Conservation (phyloP, 345 rosid species). For the Nasturtium officinale region DNA sequence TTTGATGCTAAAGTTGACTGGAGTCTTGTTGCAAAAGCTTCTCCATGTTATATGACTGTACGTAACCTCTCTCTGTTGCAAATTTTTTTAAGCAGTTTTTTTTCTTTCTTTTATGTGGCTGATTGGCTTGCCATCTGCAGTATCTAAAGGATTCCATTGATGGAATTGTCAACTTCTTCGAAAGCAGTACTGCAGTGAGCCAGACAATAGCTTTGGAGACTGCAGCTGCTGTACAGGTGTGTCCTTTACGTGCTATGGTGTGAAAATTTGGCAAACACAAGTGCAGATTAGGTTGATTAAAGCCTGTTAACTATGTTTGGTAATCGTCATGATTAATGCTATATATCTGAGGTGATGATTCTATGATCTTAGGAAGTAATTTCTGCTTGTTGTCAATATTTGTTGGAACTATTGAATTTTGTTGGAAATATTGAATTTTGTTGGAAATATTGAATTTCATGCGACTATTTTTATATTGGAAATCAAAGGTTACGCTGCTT, state of each 20-base stretch:
- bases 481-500: slow-evolving; percentile 1
- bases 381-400: neutral
- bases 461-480: neutral
- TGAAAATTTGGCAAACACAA: slow-evolving; percentile 15
- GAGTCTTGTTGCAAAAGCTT: slow-evolving; percentile 93
- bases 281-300: slow-evolving; percentile 3
- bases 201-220: slow-evolving; percentile 93
- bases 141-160: slow-evolving; percentile 86
- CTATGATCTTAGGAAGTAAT: slow-evolving; percentile 1
- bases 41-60: slow-evolving; percentile 97
- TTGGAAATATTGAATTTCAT: slow-evolving; percentile 4
- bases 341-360: slow-evolving; percentile 14
- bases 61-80: slow-evolving; percentile 38
- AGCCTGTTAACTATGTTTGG: slow-evolving; percentile 20
- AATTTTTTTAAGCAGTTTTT: slow-evolving; percentile 12
- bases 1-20: slow-evolving; percentile 94
- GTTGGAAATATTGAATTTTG: slow-evolving; percentile 20
- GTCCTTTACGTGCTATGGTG: slow-evolving; percentile 32
- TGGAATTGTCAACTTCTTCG: slow-evolving; percentile 79
- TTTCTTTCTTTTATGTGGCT: slow-evolving; percentile 2
- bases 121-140: slow-evolving; percentile 50
- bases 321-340: slow-evolving; percentile 14
- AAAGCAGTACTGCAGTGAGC: slow-evolving; percentile 76
- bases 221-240: slow-evolving; percentile 97
- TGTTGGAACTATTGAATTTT: slow-evolving; percentile 33